Percentiles rank a stretch among this genome's conserved stretches.
These are phyloP conservation scores for Candida chauliodis DNA, from an alignment of 805 yeast species.

Conservation along the genomic window DNA sequence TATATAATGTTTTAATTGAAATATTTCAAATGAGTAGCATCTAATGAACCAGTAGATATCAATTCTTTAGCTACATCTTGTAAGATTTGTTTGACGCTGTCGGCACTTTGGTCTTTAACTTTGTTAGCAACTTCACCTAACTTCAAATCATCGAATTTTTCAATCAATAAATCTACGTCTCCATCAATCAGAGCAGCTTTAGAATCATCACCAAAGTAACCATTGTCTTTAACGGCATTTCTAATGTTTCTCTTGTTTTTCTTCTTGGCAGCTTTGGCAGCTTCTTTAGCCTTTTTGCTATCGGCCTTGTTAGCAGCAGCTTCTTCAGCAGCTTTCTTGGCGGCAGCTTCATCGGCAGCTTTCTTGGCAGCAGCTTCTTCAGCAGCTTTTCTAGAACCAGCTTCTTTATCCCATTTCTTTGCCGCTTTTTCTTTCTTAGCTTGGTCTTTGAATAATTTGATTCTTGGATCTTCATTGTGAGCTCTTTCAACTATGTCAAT, in stretches of 20 bases:
- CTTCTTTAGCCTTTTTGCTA: conserved; percentile 83
- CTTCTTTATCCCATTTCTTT: conserved; percentile 96
- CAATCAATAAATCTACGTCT: conserved; percentile 78
- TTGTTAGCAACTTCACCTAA: conserved; percentile 72
- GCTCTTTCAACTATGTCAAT: conserved; percentile 87
- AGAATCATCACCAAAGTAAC: conserved; percentile 77
- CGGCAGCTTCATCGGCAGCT: conserved; percentile 83
- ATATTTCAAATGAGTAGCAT: conserved; percentile 52
- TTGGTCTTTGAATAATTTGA: conserved; percentile 85
- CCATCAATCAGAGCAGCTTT: conserved; percentile 66
- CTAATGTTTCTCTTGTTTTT: conserved; percentile 91
- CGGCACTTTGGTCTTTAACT: conserved; percentile 53
- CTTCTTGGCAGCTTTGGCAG: conserved; percentile 97
- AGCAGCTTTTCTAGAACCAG: conserved; percentile 95
- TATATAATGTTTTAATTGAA: conserved; percentile 22
- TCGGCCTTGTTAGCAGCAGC: conserved; percentile 57
- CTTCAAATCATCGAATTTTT: conserved; percentile 73
- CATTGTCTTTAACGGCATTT: conserved; percentile 75
- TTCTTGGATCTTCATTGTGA: conserved; percentile 88
- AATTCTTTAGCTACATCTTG: conserved; percentile 52
- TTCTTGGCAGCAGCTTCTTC: conserved; percentile 83
- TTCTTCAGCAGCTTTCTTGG: conserved; percentile 71
- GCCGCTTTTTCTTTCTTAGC: conserved; percentile 94
- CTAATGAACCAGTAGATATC: conserved; percentile 51
- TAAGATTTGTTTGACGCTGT: conserved; percentile 58